Evolutionary conservation across 139 green algal species (phyloP).

Genomic region (Chlorella sp.): DNA sequence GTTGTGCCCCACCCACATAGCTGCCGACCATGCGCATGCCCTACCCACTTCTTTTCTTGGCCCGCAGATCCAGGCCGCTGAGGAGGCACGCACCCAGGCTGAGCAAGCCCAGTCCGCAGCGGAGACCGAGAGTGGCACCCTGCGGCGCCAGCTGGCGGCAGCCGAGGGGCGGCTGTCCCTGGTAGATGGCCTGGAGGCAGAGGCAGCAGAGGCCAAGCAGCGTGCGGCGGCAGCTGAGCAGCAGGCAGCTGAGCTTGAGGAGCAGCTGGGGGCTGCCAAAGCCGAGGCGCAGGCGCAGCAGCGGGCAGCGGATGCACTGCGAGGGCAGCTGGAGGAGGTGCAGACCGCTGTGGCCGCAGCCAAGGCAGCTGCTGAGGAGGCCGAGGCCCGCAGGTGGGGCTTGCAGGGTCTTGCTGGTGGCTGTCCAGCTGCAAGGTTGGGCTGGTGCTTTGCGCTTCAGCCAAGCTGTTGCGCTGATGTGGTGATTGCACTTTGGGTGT

Average conservation of each 20-base stretch:
- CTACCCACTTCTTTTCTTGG: background rate
- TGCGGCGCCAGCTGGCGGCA: slow-evolving; percentile 29
- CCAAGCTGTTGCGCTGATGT: too few species aligned
- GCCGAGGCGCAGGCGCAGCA: background rate
- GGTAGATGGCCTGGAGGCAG: slow-evolving; percentile 22
- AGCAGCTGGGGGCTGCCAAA: background rate
- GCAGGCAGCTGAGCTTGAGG: slow-evolving; percentile 10
- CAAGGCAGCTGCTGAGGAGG: background rate
- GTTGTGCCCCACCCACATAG: background rate
- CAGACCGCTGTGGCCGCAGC: background rate
- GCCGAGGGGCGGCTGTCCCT: slow-evolving; percentile 31
- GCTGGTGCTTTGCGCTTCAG: too few species aligned
- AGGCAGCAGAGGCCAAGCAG: slow-evolving; percentile 11
- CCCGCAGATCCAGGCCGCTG: slow-evolving; percentile 22
- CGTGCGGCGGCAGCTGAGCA: background rate
- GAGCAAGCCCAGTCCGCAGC: background rate
- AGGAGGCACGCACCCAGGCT: background rate
- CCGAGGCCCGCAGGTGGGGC: background rate
- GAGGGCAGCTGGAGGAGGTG: slow-evolving; percentile 2
- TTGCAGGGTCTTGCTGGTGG: background rate
- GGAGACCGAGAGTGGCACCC: slow-evolving; percentile 11
- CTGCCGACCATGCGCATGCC: background rate
- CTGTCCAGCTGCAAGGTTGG: too few species aligned
- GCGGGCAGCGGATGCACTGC: background rate
- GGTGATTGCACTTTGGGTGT: too few species aligned